Evolutionary conservation across 2,329 filamentous ascomycete genomes (phyloP).

Genomic region (Fusarium verticillioides): DNA sequence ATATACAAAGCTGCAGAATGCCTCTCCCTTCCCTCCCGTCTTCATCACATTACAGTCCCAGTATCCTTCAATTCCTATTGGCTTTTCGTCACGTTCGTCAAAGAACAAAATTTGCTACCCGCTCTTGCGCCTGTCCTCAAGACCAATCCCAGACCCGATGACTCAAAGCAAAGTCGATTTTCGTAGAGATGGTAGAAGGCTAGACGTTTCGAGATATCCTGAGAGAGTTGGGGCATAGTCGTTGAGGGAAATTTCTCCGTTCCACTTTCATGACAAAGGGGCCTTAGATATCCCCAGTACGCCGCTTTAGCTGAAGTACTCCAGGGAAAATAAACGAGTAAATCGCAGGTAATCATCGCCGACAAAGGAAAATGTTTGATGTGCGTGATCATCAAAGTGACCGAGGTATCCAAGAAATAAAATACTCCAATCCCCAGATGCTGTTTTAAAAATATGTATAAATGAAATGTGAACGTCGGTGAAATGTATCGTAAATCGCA

Average conservation of each 20-base stretch:
- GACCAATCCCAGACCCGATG: constrained; percentile 15
- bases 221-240: constrained; percentile 18
- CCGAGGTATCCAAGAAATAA: constrained; percentile 38
- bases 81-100: constrained; percentile 40
- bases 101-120: constrained; percentile 31
- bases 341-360: constrained; percentile 33
- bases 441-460: constrained; percentile 18
- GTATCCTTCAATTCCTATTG: constrained; percentile 24
- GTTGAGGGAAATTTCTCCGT: constrained; percentile 12
- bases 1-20: constrained; percentile 39
- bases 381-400: constrained; percentile 33
- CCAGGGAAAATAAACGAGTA: constrained; percentile 20
- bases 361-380: constrained; percentile 42
- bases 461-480: constrained; percentile 19
- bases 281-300: constrained; percentile 2
- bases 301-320: constrained; percentile 27
- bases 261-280: constrained; percentile 19
- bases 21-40: constrained; percentile 14
- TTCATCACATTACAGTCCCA: constrained; percentile 36
- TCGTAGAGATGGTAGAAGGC: constrained; percentile 28
- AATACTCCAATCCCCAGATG: constrained; percentile 31
- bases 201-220: constrained; percentile 26
- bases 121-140: constrained; percentile 13
- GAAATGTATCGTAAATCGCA: constrained; percentile 23
- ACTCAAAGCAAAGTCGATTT: constrained; percentile 14